Conservation (phyloP, 2,329 filamentous ascomycete genomes). For the Aspergillus fumigatiaffinis region DNA sequence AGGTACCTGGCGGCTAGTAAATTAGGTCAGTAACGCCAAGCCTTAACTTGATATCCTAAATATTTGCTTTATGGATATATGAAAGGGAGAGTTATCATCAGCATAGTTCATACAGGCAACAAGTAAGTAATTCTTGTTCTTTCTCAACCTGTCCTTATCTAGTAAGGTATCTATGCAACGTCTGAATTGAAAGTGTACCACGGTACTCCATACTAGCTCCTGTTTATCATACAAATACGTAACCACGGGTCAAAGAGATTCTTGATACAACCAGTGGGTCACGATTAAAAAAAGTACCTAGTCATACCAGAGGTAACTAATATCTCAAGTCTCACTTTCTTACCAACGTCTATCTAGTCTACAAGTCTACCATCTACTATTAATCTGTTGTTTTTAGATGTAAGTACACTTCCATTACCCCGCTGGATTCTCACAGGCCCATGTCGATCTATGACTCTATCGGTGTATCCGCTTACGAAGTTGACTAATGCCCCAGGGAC, state of each 20-base stretch:
- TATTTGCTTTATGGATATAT: background rate
- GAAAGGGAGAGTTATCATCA: background rate
- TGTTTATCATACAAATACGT: background rate
- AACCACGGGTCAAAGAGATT: conserved; percentile 14
- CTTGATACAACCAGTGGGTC: conserved; percentile 18
- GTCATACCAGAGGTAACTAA: background rate
- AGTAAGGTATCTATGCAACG: background rate
- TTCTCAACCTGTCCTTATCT: background rate
- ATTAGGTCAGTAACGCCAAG: conserved; percentile 7
- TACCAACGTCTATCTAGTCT: background rate
- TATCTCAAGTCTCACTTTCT: background rate
- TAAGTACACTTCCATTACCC: background rate
- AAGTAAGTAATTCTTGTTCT: background rate
- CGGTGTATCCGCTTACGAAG: background rate
- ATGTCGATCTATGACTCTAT: background rate
- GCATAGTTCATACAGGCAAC: background rate
- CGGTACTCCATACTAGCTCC: background rate
- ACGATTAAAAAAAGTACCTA: conserved; percentile 7
- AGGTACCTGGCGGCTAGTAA: conserved; percentile 8
- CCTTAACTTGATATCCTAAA: background rate
- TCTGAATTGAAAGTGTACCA: conserved; percentile 2
- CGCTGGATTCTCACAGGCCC: background rate
- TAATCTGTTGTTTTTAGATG: too few species aligned
- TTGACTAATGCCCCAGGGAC: background rate
- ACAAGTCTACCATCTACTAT: too few species aligned